Conservation (phyloP, 2,329 filamentous ascomycete species). For the Aulographum hederae region DNA sequence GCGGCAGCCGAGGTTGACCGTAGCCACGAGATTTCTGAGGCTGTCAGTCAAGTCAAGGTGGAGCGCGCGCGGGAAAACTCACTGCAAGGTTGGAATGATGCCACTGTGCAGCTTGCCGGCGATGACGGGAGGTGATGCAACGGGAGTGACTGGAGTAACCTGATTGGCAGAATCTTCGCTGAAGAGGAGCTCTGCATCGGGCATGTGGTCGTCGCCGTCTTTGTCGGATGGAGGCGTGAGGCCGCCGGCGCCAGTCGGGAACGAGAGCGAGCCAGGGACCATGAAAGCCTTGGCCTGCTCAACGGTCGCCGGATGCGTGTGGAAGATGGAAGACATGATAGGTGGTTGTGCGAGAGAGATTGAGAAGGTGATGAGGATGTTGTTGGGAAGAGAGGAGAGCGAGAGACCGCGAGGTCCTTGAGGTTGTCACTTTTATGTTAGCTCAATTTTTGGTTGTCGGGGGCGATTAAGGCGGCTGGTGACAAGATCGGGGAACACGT, state of each 20-base stretch:
- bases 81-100: conserved; percentile 88
- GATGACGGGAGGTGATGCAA: conserved; percentile 71
- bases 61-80: conserved; percentile 45
- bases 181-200: conserved; percentile 28
- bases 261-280: conserved; percentile 50
- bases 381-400: too few relatives aligned
- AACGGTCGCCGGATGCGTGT: conserved; percentile 80
- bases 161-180: conserved; percentile 46
- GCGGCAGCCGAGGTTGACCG: conserved; percentile 93
- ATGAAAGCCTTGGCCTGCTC: conserved; percentile 72
- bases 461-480: too few relatives aligned
- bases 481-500: too few relatives aligned
- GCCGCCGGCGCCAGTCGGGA: conserved; percentile 57
- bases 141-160: conserved; percentile 78
- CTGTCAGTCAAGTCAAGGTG: too few relatives aligned
- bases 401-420: too few relatives aligned
- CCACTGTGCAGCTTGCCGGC: conserved; percentile 65
- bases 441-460: too few relatives aligned
- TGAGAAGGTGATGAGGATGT: too few relatives aligned
- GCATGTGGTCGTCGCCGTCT: conserved; percentile 35
- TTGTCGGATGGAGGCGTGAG: conserved; percentile 65
- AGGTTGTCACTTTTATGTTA: too few relatives aligned
- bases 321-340: too few relatives aligned
- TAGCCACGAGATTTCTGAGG: conserved; percentile 99
- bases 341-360: too few relatives aligned